phyloP scores from a whole-genome alignment of 768 basidiomycete species.

The Kwoniella mangroviensis region DNA sequence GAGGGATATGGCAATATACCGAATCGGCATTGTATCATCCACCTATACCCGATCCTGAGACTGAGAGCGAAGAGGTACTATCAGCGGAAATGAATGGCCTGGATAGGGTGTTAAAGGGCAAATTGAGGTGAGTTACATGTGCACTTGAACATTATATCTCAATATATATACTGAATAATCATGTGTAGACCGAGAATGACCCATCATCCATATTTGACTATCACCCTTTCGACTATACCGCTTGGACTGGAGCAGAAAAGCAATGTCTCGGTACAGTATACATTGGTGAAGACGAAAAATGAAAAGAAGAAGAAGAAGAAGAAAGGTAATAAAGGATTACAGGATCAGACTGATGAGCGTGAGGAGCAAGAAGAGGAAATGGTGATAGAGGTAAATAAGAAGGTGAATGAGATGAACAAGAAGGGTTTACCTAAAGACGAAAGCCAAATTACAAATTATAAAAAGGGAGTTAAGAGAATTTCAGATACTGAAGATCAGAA shows the following conservation, averaged over 20 bases:
- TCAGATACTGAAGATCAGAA: slow-evolving; percentile 4
- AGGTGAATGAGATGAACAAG: not conserved
- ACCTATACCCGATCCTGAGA: not conserved
- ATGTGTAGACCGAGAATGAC: slow-evolving; percentile 47
- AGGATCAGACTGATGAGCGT: slow-evolving; percentile 59
- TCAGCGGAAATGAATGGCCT: slow-evolving; percentile 19
- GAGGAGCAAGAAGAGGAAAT: slow-evolving; percentile 7
- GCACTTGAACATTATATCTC: too few species aligned
- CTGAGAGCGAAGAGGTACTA: slow-evolving; percentile 5
- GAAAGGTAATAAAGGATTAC: slow-evolving; percentile 61
- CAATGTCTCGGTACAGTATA: slow-evolving; percentile 40
- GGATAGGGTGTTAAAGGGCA: slow-evolving; percentile 35
- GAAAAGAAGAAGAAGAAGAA: slow-evolving; percentile 13
- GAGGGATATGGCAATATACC: slow-evolving; percentile 54
- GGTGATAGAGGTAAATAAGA: not conserved
- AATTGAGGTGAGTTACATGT: too few species aligned
- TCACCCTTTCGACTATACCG: slow-evolving; percentile 43
- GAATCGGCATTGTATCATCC: slow-evolving; percentile 28
- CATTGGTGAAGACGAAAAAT: slow-evolving; percentile 20
- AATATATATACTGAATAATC: too few species aligned
- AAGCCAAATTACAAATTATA: not conserved
- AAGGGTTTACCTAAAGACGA: not conserved
- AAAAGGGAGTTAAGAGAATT: slow-evolving; percentile 7
- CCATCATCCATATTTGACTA: slow-evolving; percentile 48
- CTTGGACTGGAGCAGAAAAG: slow-evolving; percentile 36